These are phyloP conservation scores for Stephania yunnanensis DNA, from an alignment of 164 flowering plant species.

Conservation along the genomic window DNA sequence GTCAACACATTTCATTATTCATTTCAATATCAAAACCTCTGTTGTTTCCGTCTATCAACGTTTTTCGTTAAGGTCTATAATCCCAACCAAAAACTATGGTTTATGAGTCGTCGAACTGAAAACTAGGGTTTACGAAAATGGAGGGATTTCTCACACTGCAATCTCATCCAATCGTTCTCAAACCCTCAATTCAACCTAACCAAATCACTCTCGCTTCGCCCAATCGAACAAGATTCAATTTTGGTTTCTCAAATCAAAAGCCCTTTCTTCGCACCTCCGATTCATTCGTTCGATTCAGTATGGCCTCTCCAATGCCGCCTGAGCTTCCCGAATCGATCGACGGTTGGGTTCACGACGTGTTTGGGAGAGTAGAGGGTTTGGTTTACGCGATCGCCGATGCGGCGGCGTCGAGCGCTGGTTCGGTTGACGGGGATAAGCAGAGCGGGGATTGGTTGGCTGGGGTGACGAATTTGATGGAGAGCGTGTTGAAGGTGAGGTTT, in stretches of 20 bases:
- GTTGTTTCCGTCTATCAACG: neutral
- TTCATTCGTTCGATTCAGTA: conserved; percentile 38
- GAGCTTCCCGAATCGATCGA: conserved; percentile 38
- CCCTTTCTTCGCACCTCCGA: conserved; percentile 30
- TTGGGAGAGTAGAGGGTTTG: conserved; percentile 55
- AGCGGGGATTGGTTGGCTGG: conserved; percentile 80
- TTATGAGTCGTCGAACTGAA: neutral
- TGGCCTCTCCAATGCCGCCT: conserved; percentile 28
- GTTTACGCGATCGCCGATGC: conserved; percentile 83
- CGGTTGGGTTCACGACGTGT: conserved; percentile 31
- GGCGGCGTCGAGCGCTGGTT: conserved; percentile 46
- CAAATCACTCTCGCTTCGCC: conserved; percentile 15
- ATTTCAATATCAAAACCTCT: neutral
- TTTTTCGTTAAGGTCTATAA: neutral
- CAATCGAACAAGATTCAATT: conserved; percentile 9
- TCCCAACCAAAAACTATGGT: neutral
- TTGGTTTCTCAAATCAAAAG: conserved; percentile 16
- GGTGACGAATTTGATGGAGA: conserved; percentile 64
- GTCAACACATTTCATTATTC: no score
- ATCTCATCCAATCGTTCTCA: conserved; percentile 25
- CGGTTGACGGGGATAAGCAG: conserved; percentile 34
- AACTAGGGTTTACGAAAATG: conserved; percentile 22
- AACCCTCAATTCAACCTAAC: conserved; percentile 26
- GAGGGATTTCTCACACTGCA: conserved; percentile 24
- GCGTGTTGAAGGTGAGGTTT: conserved; percentile 60